Evolutionary conservation across 345 rosid genomes (phyloP).

Genomic region (Microcos paniculata): DNA sequence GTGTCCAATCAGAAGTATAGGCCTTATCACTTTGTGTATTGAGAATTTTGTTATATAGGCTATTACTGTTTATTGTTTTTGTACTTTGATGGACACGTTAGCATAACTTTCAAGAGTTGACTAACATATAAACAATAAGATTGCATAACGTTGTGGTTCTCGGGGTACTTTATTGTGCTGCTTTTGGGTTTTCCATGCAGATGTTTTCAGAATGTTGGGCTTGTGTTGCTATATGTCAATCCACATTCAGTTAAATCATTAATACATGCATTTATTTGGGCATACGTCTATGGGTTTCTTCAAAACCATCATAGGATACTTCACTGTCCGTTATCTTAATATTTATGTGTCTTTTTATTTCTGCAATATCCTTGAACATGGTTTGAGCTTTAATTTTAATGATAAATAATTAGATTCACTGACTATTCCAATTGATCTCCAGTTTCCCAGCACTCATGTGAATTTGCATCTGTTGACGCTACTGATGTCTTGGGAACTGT

Average conservation of each 20-base stretch:
- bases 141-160: too few relatives aligned
- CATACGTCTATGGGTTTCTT: neutral
- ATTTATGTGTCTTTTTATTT: neutral
- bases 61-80: too few relatives aligned
- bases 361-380: neutral
- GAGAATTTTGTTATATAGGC: neutral
- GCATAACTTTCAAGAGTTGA: too few relatives aligned
- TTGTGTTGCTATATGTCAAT: neutral
- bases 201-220: too few relatives aligned
- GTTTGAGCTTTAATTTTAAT: slow-evolving; percentile 10
- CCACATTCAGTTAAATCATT: neutral
- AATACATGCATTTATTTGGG: neutral
- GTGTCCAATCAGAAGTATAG: neutral
- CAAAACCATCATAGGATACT: neutral
- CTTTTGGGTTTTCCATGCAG: too few relatives aligned
- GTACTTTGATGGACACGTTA: too few relatives aligned
- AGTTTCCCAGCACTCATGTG: slow-evolving; percentile 99
- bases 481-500: slow-evolving; percentile 97
- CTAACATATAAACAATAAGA: too few relatives aligned
- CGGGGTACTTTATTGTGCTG: too few relatives aligned
- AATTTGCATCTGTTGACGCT: slow-evolving; percentile 94
- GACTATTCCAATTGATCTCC: slow-evolving; percentile 31
- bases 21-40: neutral
- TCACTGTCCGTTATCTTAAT: neutral
- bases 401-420: slow-evolving; percentile 20